Percentiles rank a stretch among this genome's conserved stretches.
Evolutionary conservation across 495 filamentous ascomycete species (phyloP).

Genomic region (Articulospora tetracladia): DNA sequence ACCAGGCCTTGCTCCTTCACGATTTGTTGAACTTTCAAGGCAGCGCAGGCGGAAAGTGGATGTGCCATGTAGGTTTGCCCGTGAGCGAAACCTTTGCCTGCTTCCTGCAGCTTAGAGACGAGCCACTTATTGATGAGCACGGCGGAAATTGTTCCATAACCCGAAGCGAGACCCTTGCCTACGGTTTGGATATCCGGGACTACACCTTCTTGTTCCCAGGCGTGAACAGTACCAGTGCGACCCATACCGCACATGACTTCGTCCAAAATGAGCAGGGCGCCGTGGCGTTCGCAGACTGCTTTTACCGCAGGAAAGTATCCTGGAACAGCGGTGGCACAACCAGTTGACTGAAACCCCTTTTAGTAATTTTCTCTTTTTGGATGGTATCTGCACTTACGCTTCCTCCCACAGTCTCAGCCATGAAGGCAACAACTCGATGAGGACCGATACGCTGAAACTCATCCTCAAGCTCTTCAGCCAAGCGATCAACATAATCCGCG

Average conservation of each 20-base stretch:
- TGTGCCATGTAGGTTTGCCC: conserved; percentile 61
- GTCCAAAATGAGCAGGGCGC: conserved; percentile 63
- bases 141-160: conserved; percentile 52
- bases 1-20: conserved; percentile 50
- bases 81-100: conserved; percentile 45
- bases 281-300: conserved; percentile 57
- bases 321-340: conserved; percentile 53
- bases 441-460: conserved; percentile 68
- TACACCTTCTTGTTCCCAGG: conserved; percentile 61
- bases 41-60: conserved; percentile 52
- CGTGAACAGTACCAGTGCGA: conserved; percentile 58
- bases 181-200: conserved; percentile 64
- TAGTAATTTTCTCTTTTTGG: no score
- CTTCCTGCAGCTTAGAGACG: conserved; percentile 46
- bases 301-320: conserved; percentile 63
- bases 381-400: no score
- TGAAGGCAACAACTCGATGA: conserved; percentile 66
- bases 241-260: conserved; percentile 80
- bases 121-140: conserved; percentile 51
- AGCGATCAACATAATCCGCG: conserved; percentile 39
- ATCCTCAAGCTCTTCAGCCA: conserved; percentile 61
- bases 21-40: conserved; percentile 53
- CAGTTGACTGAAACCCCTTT: conserved; percentile 52
- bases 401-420: conserved; percentile 64
- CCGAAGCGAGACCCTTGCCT: conserved; percentile 63